Percentiles rank a stretch among this genome's conserved stretches.
phyloP scores from a whole-genome alignment of 805 yeast genomes.

The Pichia thaimueangensis region DNA sequence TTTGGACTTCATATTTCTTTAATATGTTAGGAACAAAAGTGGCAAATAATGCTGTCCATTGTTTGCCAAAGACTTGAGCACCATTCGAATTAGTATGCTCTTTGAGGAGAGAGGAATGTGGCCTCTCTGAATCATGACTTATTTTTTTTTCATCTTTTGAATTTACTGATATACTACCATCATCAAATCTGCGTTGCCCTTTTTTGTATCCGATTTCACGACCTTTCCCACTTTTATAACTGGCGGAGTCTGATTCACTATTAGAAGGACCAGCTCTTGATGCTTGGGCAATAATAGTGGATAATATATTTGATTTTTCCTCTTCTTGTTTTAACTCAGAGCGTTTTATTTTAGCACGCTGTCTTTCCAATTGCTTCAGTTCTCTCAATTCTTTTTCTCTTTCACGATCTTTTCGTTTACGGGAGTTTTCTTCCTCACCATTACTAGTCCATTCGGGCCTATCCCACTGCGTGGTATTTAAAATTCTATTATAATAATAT shows the following conservation, averaged over 20 bases:
- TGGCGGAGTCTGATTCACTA: background rate
- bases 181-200: background rate
- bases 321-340: constrained; percentile 24
- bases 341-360: constrained; percentile 29
- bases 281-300: constrained; percentile 26
- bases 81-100: constrained; percentile 20
- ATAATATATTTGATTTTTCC: constrained; percentile 19
- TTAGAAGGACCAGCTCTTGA: constrained; percentile 14
- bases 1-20: constrained; percentile 53
- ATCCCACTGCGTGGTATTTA: constrained; percentile 52
- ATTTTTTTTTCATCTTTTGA: background rate
- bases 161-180: background rate
- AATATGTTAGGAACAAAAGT: constrained; percentile 72
- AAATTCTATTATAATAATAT: constrained; percentile 50
- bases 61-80: constrained; percentile 21
- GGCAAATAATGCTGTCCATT: constrained; percentile 55
- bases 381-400: constrained; percentile 25
- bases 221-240: constrained; percentile 5
- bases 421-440: constrained; percentile 7
- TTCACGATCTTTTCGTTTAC: constrained; percentile 13
- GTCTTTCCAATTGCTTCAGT: constrained; percentile 28
- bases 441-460: constrained; percentile 34
- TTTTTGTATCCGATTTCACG: too few relatives aligned
- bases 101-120: background rate
- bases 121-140: background rate